A percentile compares a stretch with the other conserved stretches of the same genome.
These are phyloP conservation scores for Mycocentrospora acerina DNA, from an alignment of 2,329 filamentous ascomycete species.

Conservation along the genomic window DNA sequence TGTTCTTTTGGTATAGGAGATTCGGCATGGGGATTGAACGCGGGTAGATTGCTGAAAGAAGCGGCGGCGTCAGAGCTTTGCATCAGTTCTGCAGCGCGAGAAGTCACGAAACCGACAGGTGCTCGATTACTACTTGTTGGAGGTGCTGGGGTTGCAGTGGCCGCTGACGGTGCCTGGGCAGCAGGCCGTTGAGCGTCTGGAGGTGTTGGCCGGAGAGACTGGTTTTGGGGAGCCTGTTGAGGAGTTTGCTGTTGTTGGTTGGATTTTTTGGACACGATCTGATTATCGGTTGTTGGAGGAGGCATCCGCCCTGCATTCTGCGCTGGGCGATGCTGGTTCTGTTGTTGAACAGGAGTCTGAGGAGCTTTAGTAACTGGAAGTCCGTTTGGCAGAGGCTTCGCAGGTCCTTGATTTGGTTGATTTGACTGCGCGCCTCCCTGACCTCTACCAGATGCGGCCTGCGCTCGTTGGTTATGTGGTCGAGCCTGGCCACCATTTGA, in stretches of 20 bases:
- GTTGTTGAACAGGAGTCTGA: conserved; percentile 27
- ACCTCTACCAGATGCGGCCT: conserved; percentile 24
- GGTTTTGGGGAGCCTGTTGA: conserved; percentile 21
- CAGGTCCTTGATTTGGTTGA: conserved; percentile 25
- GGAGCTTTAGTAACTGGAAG: conserved; percentile 30
- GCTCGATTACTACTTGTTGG: conserved; percentile 23
- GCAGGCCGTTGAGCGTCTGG: conserved; percentile 24
- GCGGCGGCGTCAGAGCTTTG: conserved; percentile 35
- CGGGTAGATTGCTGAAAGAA: conserved; percentile 35
- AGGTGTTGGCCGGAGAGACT: conserved; percentile 25
- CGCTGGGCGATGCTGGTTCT: conserved; percentile 23
- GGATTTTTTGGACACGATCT: conserved; percentile 18
- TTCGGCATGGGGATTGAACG: conserved; percentile 53
- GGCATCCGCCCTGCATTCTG: conserved; percentile 23
- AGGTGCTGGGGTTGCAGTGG: conserved; percentile 13
- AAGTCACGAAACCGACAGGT: conserved; percentile 50
- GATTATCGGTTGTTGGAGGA: conserved; percentile 23
- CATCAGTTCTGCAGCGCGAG: conserved; percentile 46
- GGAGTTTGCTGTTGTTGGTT: conserved; percentile 22
- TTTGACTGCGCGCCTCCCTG: conserved; percentile 28
- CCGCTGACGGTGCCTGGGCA: conserved; percentile 7
- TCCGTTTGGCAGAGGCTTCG: conserved; percentile 18
- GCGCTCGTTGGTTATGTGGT: conserved; percentile 23
- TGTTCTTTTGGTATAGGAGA: conserved; percentile 70
- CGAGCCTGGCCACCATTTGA: conserved; percentile 20